These are phyloP conservation scores for Xylaria sp. DNA, from an alignment of 2,329 filamentous ascomycete genomes.

Conservation along the genomic window DNA sequence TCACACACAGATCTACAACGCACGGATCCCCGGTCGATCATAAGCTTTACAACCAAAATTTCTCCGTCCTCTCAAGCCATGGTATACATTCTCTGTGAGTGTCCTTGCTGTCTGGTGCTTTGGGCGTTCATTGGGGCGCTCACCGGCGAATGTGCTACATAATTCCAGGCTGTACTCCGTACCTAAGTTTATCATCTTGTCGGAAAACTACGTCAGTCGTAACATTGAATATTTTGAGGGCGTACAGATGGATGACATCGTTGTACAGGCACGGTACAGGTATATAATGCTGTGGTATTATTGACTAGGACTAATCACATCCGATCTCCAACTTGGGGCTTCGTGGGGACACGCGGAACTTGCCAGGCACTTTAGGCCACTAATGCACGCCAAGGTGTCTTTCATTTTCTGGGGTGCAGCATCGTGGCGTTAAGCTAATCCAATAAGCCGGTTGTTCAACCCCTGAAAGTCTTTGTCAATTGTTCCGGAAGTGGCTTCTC, in stretches of 20 bases:
- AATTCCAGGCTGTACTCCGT: not conserved
- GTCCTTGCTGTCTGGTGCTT: constrained; percentile 1
- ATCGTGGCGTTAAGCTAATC: constrained; percentile 16
- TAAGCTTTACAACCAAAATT: not conserved
- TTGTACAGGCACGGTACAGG: not conserved
- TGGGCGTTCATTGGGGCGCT: not conserved
- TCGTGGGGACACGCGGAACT: constrained; percentile 8
- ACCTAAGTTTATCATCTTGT: not conserved
- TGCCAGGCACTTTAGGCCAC: constrained; percentile 9
- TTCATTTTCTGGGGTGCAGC: constrained; percentile 20
- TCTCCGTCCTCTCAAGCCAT: not conserved
- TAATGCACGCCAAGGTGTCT: constrained; percentile 23
- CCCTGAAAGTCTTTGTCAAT: not conserved
- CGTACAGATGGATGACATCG: not conserved
- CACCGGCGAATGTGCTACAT: not conserved
- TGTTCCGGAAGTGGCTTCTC: not conserved
- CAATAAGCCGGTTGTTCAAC: constrained; percentile 5
- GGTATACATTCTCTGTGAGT: not conserved
- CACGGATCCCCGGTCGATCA: not conserved
- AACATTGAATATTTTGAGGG: not conserved
- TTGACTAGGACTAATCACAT: not conserved
- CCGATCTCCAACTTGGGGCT: constrained; percentile 5
- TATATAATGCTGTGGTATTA: not conserved
- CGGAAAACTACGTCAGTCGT: not conserved
- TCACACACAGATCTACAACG: constrained; percentile 17